phyloP scores from a whole-genome alignment of 768 basidiomycete species.

The Pleurotus citrinopileatus region DNA sequence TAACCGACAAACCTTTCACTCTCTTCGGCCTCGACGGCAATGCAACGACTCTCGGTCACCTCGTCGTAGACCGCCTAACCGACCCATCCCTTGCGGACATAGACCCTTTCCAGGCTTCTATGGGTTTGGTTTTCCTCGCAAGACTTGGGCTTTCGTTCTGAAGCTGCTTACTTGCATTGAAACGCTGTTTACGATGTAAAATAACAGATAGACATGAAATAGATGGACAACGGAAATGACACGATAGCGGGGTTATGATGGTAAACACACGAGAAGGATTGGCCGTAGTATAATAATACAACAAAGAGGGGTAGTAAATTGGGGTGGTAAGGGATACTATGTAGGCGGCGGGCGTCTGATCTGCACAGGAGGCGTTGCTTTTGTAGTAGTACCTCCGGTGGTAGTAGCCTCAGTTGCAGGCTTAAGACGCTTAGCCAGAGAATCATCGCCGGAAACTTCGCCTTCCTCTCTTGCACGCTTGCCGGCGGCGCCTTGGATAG shows the following conservation, averaged over 20 bases:
- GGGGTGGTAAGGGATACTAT: too few species aligned
- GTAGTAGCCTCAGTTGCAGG: conserved; percentile 31
- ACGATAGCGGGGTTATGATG: too few species aligned
- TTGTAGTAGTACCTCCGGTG: conserved; percentile 19
- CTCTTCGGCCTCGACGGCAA: neutral
- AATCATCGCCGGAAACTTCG: conserved; percentile 42
- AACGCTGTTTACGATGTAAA: neutral
- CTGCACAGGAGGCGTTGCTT: neutral
- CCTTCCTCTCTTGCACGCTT: conserved; percentile 66
- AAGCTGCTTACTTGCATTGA: neutral
- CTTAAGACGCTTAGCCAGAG: conserved; percentile 66
- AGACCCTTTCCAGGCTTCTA: conserved; percentile 46
- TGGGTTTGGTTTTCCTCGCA: conserved; percentile 42
- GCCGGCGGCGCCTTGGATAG: conserved; percentile 61
- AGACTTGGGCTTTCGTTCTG: conserved; percentile 30
- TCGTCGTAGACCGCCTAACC: conserved; percentile 28
- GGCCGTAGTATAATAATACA: neutral
- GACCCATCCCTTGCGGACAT: conserved; percentile 28
- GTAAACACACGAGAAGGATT: neutral
- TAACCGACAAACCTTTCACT: neutral
- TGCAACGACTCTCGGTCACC: neutral
- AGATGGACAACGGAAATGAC: too few species aligned
- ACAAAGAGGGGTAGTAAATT: neutral
- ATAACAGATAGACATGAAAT: neutral
- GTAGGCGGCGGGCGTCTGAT: conserved; percentile 1